Evolutionary conservation across 768 basidiomycete genomes (phyloP).

Genomic region (Boletus pseudo-olivaceus): DNA sequence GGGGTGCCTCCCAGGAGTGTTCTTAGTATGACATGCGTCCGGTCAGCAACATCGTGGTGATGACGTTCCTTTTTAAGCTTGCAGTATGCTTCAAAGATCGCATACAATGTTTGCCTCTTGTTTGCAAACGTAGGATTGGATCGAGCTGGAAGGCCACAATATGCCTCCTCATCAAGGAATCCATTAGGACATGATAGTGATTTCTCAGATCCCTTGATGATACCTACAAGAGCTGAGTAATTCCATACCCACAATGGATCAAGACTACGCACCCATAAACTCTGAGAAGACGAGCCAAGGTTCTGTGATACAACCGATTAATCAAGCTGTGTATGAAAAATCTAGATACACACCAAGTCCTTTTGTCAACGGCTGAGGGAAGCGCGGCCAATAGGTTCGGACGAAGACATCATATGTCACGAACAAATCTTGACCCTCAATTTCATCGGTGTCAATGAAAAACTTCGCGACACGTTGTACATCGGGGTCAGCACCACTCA

Average conservation of each 20-base stretch:
- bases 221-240: conserved; percentile 33
- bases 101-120: conserved; percentile 47
- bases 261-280: conserved; percentile 47
- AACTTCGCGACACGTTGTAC: conserved; percentile 3
- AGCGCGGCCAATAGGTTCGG: conserved; percentile 56
- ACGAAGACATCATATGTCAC: conserved; percentile 50
- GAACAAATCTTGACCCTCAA: conserved; percentile 19
- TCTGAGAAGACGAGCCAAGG: conserved; percentile 62
- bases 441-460: conserved; percentile 16
- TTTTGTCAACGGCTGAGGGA: conserved; percentile 48
- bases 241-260: neutral
- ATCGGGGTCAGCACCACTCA: conserved; percentile 3
- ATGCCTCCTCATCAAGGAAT: conserved; percentile 42
- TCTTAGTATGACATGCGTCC: conserved; percentile 52
- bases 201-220: conserved; percentile 67
- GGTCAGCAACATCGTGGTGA: conserved; percentile 58
- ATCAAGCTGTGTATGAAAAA: neutral
- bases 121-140: conserved; percentile 52
- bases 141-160: conserved; percentile 48
- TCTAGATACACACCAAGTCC: conserved; percentile 42
- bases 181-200: conserved; percentile 35
- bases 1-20: conserved; percentile 26
- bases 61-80: conserved; percentile 40
- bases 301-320: conserved; percentile 36
- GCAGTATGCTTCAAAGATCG: conserved; percentile 50